Evolutionary conservation across 2,329 filamentous ascomycete genomes (phyloP), one percentile per base, ranked within the genome.

Genomic region (Microcyclospora pomicola): DNA sequence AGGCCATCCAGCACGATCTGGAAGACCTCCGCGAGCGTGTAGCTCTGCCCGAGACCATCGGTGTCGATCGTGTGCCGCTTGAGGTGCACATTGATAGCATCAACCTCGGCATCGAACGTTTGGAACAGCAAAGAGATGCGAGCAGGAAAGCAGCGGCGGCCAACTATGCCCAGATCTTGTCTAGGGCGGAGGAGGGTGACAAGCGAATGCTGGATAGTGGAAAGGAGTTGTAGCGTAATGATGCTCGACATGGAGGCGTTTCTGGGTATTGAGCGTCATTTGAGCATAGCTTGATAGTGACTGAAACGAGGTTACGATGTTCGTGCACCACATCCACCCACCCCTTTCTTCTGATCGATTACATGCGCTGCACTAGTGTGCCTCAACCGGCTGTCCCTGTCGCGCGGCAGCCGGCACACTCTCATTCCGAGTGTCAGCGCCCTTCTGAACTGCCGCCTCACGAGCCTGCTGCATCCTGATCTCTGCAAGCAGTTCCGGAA

Each of bases 61-160:
- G 68, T 2, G 68, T 65, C 16, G 62, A 63, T 6, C 57, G 60
- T 3, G 66, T 84, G 9, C 80, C 82, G 2, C 62, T 91, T 4
- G 70, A 71, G 36, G 77, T 84, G 31, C 82, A 91, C 53, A 77
- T 91, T 31, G 76, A 84, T 47, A 77, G 75, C 39, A 85, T 91
- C 43, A 69, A 80, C 40, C 65, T 74, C 35, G 80, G 80, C 0
- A 74, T 87, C 1, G 79, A 86, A 57, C 67, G 83, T 44, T 61
- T 91, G 42, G 77, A 83, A 54, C 60, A 63, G 15, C 75, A 77
- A 34, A 67, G 81, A 42, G 67, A 71, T 31, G 70, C 73, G 43
- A 49, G 46, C 16, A 43, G 58, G 31, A 43, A 42, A 39, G n/a
- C 56, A 13, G 54, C 52, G 33, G 40, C 36, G 34, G 51, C 56